Evolutionary conservation across 176 grass and related monocot genomes (phyloP), one percentile per base, ranked within the genome.

Genomic region (Chrysopogon serrulatus): DNA sequence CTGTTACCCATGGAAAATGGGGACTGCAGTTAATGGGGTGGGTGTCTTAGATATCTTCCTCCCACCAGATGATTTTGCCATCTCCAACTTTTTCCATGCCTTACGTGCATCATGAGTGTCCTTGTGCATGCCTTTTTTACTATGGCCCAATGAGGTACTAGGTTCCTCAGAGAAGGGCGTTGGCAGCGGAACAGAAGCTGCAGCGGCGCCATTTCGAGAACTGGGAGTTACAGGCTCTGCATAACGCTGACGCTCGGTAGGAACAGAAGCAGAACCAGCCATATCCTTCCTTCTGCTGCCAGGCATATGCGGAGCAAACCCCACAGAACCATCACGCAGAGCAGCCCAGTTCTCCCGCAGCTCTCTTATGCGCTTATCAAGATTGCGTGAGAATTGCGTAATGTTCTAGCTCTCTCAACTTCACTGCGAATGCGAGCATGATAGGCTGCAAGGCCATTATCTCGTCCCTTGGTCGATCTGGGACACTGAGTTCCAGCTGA

Each of bases 61-160:
- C 39, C 34, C 68, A 79, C 74, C 48, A 59, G 68, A 30, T 31
- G 79, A 79, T 81, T 91, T 92, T 70, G 88, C 95, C 14, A 77
- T 85, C 78, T 92, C 83, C 88, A 97, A 69, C 90, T 71, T 91
- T 91, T 92, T 94, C 95, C 95, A 97, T 79, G 92, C 88, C 91
- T 92, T 92, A 47, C 10, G 70, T 23, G 82, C 74, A 90, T 90
- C 68, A 31, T 0, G 14, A 27, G 39, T 37, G 34, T 87, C 74
- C 43, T 77, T 84, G 19, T 26, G 79, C 2, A 76, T 36, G 71
- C 16, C 27, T 33, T 68, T 84, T 11, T 77, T 81, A 43, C 74
- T 68, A 76, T 30, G 62, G 44, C 76, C 33, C 16, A 19, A 42
- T 35, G 79, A 84, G 42, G 23, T 47, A 40, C 9, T 21, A 13